Base-by-base conservation (phyloP, 1,284 basidiomycete species). In the Volvariella volvacea region DNA sequence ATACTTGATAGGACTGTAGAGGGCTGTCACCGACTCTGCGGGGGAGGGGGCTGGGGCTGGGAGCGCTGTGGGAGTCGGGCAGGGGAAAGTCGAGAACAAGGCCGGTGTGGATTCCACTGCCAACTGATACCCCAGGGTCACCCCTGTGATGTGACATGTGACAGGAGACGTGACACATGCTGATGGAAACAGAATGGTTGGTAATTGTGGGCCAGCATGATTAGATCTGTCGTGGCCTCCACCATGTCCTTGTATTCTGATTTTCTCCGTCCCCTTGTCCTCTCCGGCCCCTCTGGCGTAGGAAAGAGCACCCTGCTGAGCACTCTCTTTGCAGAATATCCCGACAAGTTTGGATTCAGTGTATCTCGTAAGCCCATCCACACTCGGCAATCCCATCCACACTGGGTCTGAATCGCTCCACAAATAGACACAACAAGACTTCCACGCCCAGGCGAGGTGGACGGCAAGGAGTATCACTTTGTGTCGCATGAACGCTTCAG, bases 221-320 rank as follows among this genome's bases (percentile, higher is more conserved):
- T 28, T 15, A 37, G 19, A n/a, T n/a, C 30, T 32, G n/a, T 37
- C n/a, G 10, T 37, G 3, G 31, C 30, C 21, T 15, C n/a, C 2
- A 31, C 42, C 47, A 63, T 64, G 59, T 50, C 57, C 41, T 55
- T 47, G 40, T 50, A 52, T 41, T 45, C 65, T 16, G 63, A 70
- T 49, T 71, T 71, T 48, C 55, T 67, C 25, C 67, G 70, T 22
- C 70, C 71, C 34, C 64, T 70, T 30, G 60, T 71, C 30, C 54
- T 69, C 44, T 73, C 65, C 32, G 64, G 68, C 9, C 66, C 66
- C 6, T 94, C 91, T 1, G 95, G 95, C 17, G 89, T 93, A 1
- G 95, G 95, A 44, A 99, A 98, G 65, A 91, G 88, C 57, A 96
- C 95, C 0, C 80, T 98, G 43, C 78, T 99, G 48, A 78, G 78